Base-by-base conservation (phyloP, 345 rosid species). In the Citrus mangshanensis region DNA sequence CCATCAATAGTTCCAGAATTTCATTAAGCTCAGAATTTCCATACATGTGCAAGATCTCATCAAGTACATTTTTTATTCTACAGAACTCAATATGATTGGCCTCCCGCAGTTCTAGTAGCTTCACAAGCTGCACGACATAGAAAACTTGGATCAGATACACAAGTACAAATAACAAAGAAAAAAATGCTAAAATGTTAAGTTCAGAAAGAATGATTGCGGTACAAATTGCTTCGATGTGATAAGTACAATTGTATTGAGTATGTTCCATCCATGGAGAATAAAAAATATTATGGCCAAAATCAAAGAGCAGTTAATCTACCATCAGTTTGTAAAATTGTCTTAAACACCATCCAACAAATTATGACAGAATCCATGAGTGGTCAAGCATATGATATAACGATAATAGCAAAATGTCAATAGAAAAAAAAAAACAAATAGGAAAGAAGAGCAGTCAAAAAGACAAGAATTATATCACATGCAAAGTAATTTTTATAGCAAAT, bases 1-100 rank as follows among this genome's bases (percentile, higher is more conserved):
- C 98, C 95, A 94, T 92, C 84, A 96, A 80, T 64, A 91, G 83
- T 80, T 86, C 85, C 70, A 95, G 85, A 73, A 95, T 91, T 85
- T 87, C 91, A 75, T 37, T 83, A 72, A 94, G 98, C 80, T 94
- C 92, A 18, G 83, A 70, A 77, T 83, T 89, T 69, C 77, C 78
- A 80, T 86, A 70, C 99, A 96, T 90, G 72, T 88, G 92, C 81
- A 94, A 74, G 82, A 94, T 85, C 81, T 96, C 97, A 84, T 91
- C 97, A 77, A 94, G 86, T 7, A 93, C 93, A 84, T 86, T 82
- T 82, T 92, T 93, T 80, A 96, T 92, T 83, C 99, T 87, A 75
- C 95, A 91, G 82, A 96, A 92, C 83, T 94, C 98, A 70, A 96
- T 85, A 84, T 92, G 95, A 89, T 96, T 96, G 88, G 95, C 89